Base-by-base conservation (phyloP, 2,329 filamentous ascomycete species). In the Aureobasidium sp. region DNA sequence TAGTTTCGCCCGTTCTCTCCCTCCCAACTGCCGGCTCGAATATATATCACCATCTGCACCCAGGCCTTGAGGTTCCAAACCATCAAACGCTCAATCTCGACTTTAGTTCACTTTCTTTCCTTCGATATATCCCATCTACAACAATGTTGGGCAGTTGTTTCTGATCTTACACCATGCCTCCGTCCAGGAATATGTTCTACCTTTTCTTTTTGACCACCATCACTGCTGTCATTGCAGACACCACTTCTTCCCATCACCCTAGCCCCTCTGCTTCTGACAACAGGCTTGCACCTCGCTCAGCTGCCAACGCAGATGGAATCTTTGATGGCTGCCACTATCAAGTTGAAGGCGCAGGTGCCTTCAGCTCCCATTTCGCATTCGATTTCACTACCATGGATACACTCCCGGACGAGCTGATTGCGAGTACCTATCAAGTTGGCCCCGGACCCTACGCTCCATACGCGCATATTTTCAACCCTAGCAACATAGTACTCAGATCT, bases 331-430 rank as follows among this genome's bases (percentile, higher is more conserved):
- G 59, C n/a, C 7, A 21, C 3, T 60, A 60, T 17, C 47, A 53
- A 19, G 43, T 64, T 6, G 49, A 57, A 42, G 55, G 35, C 37
- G 61, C 38, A 1, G 63, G 63, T 19, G 50, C 53, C 19, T 64
- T 64, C 45, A 61, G 46, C 37, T 50, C 50, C 11, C 49, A 60
- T 23, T 53, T 64, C 35, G 21, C 37, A 6, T 33, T 61, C 37
- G 54, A 62, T 25, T 64, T 65, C 29, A 60, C 61, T 2, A 61
- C 60, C n/a, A 45, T 57, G 29, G 45, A 62, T 13, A 43, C 38
- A 4, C 38, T 64, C n/a, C 60, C 60, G 11, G 45, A 43, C 7
- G 25, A 40, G 8, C 29, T 64, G 4, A 35, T 53, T 15, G 40
- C 50, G n/a, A 61, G 57, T n/a, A 61, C 61, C 10, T 49, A 63